These are phyloP conservation scores for Plantago major DNA, from an alignment of 257 asterid species.

Conservation along the genomic window DNA sequence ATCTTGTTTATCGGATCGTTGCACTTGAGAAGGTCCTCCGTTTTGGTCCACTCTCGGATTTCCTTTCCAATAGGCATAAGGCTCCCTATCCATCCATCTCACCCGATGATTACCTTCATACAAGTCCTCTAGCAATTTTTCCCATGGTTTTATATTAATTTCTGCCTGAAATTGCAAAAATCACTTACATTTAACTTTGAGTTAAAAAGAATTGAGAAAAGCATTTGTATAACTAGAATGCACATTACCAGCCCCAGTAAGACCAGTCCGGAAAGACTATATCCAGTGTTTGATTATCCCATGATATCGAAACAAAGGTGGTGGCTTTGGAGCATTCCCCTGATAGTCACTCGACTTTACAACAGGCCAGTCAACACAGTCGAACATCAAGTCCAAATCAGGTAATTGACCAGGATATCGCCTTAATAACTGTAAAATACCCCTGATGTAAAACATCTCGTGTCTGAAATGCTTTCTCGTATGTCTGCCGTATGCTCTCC, in stretches of 20 bases:
- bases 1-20: conserved; percentile 64
- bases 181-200: background rate
- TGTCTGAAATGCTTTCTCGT: conserved; percentile 46
- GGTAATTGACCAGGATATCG: conserved; percentile 70
- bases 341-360: conserved; percentile 27
- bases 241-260: conserved; percentile 77
- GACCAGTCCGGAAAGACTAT: conserved; percentile 92
- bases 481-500: conserved; percentile 54
- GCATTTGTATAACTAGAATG: background rate
- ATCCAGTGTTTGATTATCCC: conserved; percentile 43
- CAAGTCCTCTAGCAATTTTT: conserved; percentile 39
- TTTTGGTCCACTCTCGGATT: conserved; percentile 45
- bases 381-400: conserved; percentile 82
- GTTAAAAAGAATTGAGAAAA: background rate
- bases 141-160: conserved; percentile 86
- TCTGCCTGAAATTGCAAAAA: conserved; percentile 45
- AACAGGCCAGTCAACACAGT: conserved; percentile 63
- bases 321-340: conserved; percentile 32
- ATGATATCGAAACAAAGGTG: conserved; percentile 71
- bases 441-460: conserved; percentile 67
- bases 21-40: conserved; percentile 77
- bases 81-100: conserved; percentile 71
- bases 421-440: conserved; percentile 64
- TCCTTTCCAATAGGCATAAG: conserved; percentile 90
- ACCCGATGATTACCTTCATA: conserved; percentile 49